Evolutionary conservation across 345 rosid species (phyloP), one percentile per base, ranked within the genome.

Genomic region (Eucalyptus coolabah): DNA sequence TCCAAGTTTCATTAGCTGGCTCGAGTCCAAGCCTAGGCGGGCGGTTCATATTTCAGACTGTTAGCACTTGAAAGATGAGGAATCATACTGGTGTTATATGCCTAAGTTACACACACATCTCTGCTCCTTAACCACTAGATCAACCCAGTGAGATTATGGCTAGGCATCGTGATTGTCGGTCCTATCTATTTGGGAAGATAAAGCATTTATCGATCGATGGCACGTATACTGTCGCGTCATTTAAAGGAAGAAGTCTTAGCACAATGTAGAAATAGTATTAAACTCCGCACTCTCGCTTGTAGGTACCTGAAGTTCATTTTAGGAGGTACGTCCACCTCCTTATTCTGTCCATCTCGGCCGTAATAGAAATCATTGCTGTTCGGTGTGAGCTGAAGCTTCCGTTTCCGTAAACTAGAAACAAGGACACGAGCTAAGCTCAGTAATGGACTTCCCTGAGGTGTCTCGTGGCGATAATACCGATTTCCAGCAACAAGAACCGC

Each of bases 391-490:
- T 28, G 49, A 3, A 59, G 30, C 50, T 90, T 87, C 87, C 86
- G n/a, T 82, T 92, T 90, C 56, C 90, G 40, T 24, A 87, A 15
- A 51, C 90, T 60, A 54, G 92, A 90, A 77, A 92, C 89, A 5
- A 89, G 40, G 21, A 90, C 93, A 34, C 89, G 89, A 54, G 90
- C 90, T 9, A 91, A 86, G 54, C 89, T 15, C 30, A 59, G 19
- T 34, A 89, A 92, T 6, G 92, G 92, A 90, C 91, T 90, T 16
- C 86, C 91, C 40, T 91, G 86, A 32, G 88, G 92, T 80, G 87
- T 89, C 23, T 72, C 90, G 14, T 40, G 89, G 44, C 32, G 50
- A 56, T 88, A 90, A 44, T 51, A 90, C 40, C 85, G 90, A 30
- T 47, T 86, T 42, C 92, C 93, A 2, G 87, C 5, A 24, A 82